Base-by-base conservation (phyloP, 2,329 filamentous ascomycete species). In the Geoglossum cookeanum region DNA sequence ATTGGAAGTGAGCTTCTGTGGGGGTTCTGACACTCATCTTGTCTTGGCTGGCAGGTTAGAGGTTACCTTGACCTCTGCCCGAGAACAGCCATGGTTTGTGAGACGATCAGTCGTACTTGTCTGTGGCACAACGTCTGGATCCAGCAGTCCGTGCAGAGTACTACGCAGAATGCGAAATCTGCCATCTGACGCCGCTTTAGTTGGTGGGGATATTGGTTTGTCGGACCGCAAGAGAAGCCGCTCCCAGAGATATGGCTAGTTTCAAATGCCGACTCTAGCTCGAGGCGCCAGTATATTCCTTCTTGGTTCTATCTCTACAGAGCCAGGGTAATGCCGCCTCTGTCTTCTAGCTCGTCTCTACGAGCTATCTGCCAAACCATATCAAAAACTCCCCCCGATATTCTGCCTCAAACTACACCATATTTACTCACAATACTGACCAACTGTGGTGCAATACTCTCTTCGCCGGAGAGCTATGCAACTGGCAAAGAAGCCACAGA, bases 351-450 rank as follows among this genome's bases (percentile, higher is more conserved):
- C 56, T 59, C 66, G 72, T 37, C 76, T 75, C 73, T 87, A 15
- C 75, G 78, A 59, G 77, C 82, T 55, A 72, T 88, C 49, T 85
- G 80, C 64, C 79, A 81, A 60, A 80, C 81, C 61, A 74, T 96
- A 62, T 82, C 83, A 1, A 82, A 85, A 0, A 83, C 85, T 9
- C 76, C 85, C 0, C 75, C 79, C n/a, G 72, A 80, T 52, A 81
- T 91, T 61, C 80, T 96, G 4, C 87, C 87, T 58, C 77, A 79
- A 57, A 75, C 89, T 55, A 78, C 86, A 59, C 82, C 86, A 35
- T 78, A 80, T 59, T 79, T 96, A 61, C 79, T 78, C 55, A 68
- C 72, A 55, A 72, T 73, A 15, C 67, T 84, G 55, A 71, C 71
- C 63, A 74, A 73, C 64, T 81, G 78, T 69, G 72, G 69, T 61